Evolutionary conservation across 495 filamentous ascomycete genomes (phyloP).

Genomic region (Aspergillus leporis): DNA sequence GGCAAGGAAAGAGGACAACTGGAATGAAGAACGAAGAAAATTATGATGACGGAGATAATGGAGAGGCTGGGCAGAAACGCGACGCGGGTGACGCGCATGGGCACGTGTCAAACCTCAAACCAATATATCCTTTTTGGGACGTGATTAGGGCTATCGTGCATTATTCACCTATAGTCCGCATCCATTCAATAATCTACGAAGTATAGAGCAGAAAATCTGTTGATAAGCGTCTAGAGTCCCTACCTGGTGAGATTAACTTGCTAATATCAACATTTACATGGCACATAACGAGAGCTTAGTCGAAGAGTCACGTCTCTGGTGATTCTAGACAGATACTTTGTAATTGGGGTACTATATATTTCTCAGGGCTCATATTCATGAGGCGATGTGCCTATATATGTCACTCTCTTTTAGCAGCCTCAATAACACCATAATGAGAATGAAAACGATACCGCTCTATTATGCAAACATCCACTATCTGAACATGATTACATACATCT

Average conservation of each 20-base stretch:
- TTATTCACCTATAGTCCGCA: background rate
- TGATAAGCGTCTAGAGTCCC: no score
- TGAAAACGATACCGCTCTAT: background rate
- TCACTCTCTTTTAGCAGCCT: no score
- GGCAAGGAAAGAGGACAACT: conserved; percentile 16
- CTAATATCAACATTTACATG: no score
- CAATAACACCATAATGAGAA: background rate
- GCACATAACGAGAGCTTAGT: no score
- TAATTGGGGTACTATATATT: no score
- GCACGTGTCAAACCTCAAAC: conserved; percentile 3
- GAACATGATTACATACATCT: background rate
- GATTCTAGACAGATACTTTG: no score
- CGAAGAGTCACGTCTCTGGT: no score
- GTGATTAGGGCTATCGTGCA: conserved; percentile 13
- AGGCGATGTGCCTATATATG: no score
- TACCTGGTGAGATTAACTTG: no score
- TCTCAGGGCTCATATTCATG: no score
- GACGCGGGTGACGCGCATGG: conserved; percentile 18
- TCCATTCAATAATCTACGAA: background rate
- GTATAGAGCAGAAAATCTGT: no score
- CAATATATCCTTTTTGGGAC: conserved; percentile 27
- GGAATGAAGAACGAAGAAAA: conserved; percentile 17
- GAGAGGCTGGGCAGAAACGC: conserved; percentile 14
- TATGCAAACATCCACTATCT: background rate
- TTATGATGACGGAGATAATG: conserved; percentile 9